These are phyloP conservation scores for Takashimella tepidaria DNA, from an alignment of 1,284 basidiomycete genomes.

Conservation along the genomic window DNA sequence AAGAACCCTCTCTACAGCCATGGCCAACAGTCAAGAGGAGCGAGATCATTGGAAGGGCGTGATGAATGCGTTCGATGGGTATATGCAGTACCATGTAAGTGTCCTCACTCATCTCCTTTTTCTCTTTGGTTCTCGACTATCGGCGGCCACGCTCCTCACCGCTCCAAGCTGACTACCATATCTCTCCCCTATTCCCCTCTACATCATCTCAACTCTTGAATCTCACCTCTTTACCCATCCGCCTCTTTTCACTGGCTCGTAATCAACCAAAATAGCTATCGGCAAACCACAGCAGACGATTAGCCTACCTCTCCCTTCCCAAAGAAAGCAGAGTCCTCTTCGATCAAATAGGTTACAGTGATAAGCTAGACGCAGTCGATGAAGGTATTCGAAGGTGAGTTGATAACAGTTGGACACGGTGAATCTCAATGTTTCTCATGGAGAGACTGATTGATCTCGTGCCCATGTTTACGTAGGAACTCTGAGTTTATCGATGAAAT, in stretches of 20 bases:
- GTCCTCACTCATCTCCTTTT: too few relatives aligned
- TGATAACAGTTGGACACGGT: too few relatives aligned
- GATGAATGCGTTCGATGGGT: constrained; percentile 41
- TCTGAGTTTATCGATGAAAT: constrained; percentile 47
- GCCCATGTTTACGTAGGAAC: too few relatives aligned
- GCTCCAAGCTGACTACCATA: too few relatives aligned
- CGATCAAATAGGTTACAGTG: constrained; percentile 39
- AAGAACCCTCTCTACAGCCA: not conserved
- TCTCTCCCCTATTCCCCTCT: not conserved
- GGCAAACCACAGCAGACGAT: constrained; percentile 43
- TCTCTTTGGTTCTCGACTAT: not conserved
- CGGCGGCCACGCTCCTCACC: too few relatives aligned
- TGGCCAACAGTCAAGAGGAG: constrained; percentile 35
- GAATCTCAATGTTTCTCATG: too few relatives aligned
- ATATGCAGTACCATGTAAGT: constrained; percentile 48
- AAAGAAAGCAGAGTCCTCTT: constrained; percentile 34
- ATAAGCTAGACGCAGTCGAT: constrained; percentile 48
- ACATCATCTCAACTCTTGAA: not conserved
- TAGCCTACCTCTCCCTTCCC: constrained; percentile 43
- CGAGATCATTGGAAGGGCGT: constrained; percentile 42
- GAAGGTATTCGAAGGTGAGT: constrained; percentile 46
- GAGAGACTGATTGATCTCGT: too few relatives aligned
- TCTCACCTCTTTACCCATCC: not conserved
- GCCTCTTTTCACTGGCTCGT: not conserved
- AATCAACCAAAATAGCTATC: constrained; percentile 32